Evolutionary conservation across 2,329 filamentous ascomycete genomes (phyloP), one percentile per base, ranked within the genome.

Genomic region (Fusarium aywerte): DNA sequence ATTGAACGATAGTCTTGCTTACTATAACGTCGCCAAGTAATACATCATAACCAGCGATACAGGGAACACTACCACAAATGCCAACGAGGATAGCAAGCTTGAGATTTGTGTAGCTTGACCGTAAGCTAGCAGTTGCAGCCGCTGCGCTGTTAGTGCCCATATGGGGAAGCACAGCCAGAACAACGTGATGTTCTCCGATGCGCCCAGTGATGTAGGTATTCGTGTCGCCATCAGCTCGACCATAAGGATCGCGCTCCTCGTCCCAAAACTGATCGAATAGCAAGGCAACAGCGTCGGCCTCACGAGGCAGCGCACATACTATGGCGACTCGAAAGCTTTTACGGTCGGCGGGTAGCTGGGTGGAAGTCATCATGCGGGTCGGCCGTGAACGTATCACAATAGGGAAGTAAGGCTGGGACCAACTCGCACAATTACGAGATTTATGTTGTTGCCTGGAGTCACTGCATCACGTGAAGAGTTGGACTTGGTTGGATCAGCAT

Each of bases 61-160:
- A 9, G 4, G 79, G 77, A 3, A 77, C 67, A 6, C 76, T 79
- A 5, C 79, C 80, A 47, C 80, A 82, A 3, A 81, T 69, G 2
- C 80, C 80, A 11, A 80, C 77, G 1, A 82, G 45, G 0, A 82
- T 25, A 1, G 65, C 77, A 0, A 82, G 61, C 8, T 65, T 72
- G 1, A 83, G 54, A 9, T 61, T 55, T 0, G 51, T 40, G 32
- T 78, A 82, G 58, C 78, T 82, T 2, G 67, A 67, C 0, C 73
- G 70, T 7, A 81, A 47, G 20, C 65, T 70, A 0, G 71, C 63
- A 0, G 76, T 69, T 0, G 72, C 59, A 4, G 36, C 49, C 1
- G 77, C 74, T 0, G 77, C 73, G 31, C 21, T 73, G 21, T 18
- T 66, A 27, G 65, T 77, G 16, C 76, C 76, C 54, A 74, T 78